Percentiles rank a stretch among this genome's conserved stretches.
phyloP scores from a whole-genome alignment of 352 stramenopile species.

The Labyrinthula sp. region DNA sequence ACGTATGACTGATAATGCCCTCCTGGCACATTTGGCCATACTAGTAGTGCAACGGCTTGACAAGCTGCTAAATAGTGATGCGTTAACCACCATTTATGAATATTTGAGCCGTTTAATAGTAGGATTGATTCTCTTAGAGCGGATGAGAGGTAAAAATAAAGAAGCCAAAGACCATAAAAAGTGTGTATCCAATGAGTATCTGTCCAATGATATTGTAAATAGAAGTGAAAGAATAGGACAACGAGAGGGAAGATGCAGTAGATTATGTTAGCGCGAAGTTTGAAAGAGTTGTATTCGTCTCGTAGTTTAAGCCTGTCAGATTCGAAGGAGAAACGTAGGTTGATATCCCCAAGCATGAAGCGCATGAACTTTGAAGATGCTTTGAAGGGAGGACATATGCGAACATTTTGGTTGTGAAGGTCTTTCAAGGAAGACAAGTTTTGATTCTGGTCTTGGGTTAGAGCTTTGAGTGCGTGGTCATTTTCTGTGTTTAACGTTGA shows the following conservation, averaged over 20 bases:
- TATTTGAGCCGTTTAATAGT: slow-evolving; percentile 29
- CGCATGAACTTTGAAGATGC: no score
- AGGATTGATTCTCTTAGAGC: slow-evolving; percentile 32
- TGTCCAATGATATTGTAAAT: slow-evolving; percentile 23
- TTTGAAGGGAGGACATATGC: no score
- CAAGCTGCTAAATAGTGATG: slow-evolving; percentile 31
- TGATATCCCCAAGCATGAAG: slow-evolving; percentile 31
- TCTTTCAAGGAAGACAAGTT: no score
- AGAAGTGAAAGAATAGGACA: slow-evolving; percentile 28
- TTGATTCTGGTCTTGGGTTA: no score
- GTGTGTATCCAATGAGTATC: slow-evolving; percentile 32
- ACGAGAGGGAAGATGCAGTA: slow-evolving; percentile 31
- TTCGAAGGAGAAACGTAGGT: slow-evolving; percentile 27
- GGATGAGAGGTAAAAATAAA: slow-evolving; percentile 34
- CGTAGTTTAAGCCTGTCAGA: slow-evolving; percentile 13
- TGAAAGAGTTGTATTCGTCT: slow-evolving; percentile 34
- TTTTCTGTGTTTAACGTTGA: no score
- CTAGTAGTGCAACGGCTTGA: slow-evolving; percentile 27
- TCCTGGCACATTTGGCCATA: slow-evolving; percentile 30
- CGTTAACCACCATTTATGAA: slow-evolving; percentile 31
- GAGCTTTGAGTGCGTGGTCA: no score
- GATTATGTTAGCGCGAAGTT: slow-evolving; percentile 30
- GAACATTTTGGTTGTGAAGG: no score
- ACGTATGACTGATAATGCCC: slow-evolving; percentile 27
- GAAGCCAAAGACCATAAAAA: slow-evolving; percentile 29